Evolutionary conservation across 352 stramenopile genomes (phyloP), one percentile per base, ranked within the genome.

Genomic region (Pythium guiyangense): DNA sequence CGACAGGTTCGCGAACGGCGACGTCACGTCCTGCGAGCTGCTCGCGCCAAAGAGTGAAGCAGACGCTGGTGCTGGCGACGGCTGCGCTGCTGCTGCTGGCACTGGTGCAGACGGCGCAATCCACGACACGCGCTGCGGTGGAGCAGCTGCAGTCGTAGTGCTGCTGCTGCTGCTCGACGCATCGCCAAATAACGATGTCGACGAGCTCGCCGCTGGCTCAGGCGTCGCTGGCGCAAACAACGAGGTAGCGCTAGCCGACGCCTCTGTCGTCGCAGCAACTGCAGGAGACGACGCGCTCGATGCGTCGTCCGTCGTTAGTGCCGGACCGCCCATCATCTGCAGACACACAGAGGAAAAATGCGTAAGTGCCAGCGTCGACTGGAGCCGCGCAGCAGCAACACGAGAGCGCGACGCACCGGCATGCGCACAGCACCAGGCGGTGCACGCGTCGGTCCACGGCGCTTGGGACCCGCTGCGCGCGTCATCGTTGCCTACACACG

Each of bases 381-480:
- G 44, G 2, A 11, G 37, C 3, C 37, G n/a, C 54, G n/a, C 4
- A 18, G 20, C 31, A 34, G 20, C 43, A 9, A 11, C 31, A 37
- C 6, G 4, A 22, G 3, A 39, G 46, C n/a, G 60, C 15, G 60
- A 57, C 67, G n/a, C 15, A 85, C 73, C 42, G 78, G 64, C 62
- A 90, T 75, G 37, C 77, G 73, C 31, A 88, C 79, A 46, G 79
- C 79, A 54, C 78, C 83, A 17, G 83, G 78, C 17, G 83, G 80
- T 34, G 73, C 66, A n/a, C 69, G 47, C 17, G 77, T 74, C 4
- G 83, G 83, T n/a, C 79, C 85, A 52, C 85, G 74, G 44, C 85
- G 85, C 59, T 92, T 92, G 0, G 85, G 85, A 39, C 80, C 85
- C 11, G 81, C 73, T 54, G 81, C 85, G 59, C 85, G 70, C 17